Conservation (phyloP, 2,329 filamentous ascomycete species). For the Cyphellophora attinorum region DNA sequence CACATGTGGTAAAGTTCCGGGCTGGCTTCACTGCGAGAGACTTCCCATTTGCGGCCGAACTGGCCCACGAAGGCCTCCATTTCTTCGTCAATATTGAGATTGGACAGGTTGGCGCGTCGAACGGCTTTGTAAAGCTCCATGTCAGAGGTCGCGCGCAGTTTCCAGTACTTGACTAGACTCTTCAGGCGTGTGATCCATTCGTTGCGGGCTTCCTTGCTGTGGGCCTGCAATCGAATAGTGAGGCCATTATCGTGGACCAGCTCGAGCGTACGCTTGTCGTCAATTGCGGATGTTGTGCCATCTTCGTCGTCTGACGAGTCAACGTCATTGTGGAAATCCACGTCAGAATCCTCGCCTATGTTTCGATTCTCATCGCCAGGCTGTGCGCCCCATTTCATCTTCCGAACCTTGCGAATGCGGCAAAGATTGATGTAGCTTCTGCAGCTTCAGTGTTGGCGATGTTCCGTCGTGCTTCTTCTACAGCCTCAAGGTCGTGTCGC, state of each 20-base stretch:
- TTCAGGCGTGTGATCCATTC: constrained; percentile 54
- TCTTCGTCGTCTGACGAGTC: constrained; percentile 40
- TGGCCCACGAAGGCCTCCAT: constrained; percentile 56
- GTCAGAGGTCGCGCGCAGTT: constrained; percentile 44
- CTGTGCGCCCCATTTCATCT: constrained; percentile 41
- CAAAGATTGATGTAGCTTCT: constrained; percentile 57
- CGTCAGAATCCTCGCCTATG: constrained; percentile 43
- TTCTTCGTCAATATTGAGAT: constrained; percentile 56
- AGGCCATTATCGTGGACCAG: constrained; percentile 52
- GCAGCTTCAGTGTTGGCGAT: constrained; percentile 47
- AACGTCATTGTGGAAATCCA: constrained; percentile 45
- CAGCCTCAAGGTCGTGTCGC: constrained; percentile 48
- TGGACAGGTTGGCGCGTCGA: constrained; percentile 47
- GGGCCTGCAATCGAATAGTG: constrained; percentile 51
- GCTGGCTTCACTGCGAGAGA: constrained; percentile 53
- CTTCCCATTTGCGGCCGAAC: constrained; percentile 60
- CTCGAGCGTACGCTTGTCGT: constrained; percentile 52
- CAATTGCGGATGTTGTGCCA: constrained; percentile 42
- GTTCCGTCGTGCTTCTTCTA: constrained; percentile 49
- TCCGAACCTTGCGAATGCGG: constrained; percentile 47
- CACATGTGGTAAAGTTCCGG: constrained; percentile 60
- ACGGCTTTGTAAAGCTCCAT: constrained; percentile 48
- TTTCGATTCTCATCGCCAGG: constrained; percentile 45
- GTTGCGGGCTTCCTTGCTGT: constrained; percentile 46
- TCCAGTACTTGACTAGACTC: constrained; percentile 54